Conservation (phyloP, 768 basidiomycete species). For the Russula foetens region DNA sequence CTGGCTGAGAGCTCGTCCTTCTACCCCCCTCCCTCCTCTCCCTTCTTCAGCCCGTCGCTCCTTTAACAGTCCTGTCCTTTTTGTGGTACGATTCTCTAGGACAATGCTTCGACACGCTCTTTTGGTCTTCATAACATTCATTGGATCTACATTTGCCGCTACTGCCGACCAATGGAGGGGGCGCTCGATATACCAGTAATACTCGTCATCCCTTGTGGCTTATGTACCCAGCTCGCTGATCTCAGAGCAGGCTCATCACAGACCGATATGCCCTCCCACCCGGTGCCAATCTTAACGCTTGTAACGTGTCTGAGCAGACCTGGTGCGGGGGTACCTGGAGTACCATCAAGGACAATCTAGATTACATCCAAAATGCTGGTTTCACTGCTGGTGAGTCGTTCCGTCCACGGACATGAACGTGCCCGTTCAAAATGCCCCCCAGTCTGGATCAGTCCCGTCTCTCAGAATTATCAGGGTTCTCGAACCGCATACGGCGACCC, state of each 20-base stretch:
- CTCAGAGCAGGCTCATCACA: conserved; percentile 45
- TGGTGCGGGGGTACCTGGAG: conserved; percentile 90
- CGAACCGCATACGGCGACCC: conserved; percentile 68
- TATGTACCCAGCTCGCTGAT: neutral
- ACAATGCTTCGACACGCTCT: neutral
- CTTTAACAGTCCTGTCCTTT: neutral
- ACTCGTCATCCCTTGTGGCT: neutral
- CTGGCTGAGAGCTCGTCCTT: conserved; percentile 5
- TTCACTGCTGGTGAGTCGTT: conserved; percentile 60
- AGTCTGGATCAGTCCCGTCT: conserved; percentile 84
- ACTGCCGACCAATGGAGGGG: conserved; percentile 68
- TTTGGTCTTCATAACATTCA: conserved; percentile 24
- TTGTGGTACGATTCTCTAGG: neutral
- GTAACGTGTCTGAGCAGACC: conserved; percentile 51
- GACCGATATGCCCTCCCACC: conserved; percentile 69
- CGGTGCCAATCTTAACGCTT: conserved; percentile 42
- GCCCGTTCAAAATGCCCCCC: neutral
- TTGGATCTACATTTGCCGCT: conserved; percentile 39
- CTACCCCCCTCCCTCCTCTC: neutral
- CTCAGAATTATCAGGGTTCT: conserved; percentile 68
- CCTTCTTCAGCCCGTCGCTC: neutral
- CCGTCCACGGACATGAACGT: too few species aligned
- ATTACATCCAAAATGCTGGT: conserved; percentile 77
- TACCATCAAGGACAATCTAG: conserved; percentile 63
- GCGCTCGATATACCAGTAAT: conserved; percentile 75